Percentiles rank a stretch among this genome's conserved stretches.
Conservation (phyloP, 2,329 filamentous ascomycete species). For the Venturia nashicola region DNA sequence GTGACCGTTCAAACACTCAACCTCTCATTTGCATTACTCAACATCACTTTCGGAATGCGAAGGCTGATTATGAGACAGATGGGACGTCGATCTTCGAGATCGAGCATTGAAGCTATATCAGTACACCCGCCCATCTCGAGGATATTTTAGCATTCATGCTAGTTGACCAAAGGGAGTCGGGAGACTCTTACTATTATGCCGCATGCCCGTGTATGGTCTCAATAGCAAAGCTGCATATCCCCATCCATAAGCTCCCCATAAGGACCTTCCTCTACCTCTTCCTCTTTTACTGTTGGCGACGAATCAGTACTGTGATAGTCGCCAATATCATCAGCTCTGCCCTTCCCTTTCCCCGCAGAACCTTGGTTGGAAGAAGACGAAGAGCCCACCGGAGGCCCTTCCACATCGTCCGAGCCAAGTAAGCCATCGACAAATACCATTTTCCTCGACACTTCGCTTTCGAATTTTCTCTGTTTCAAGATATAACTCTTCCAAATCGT, state of each 20-base stretch:
- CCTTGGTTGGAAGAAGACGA: neutral
- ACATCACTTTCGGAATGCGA: too few relatives aligned
- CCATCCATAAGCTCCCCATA: neutral
- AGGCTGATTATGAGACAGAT: too few relatives aligned
- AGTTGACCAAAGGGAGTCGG: too few relatives aligned
- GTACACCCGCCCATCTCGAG: too few relatives aligned
- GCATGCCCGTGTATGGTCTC: too few relatives aligned
- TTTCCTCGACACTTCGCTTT: neutral
- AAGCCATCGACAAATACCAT: neutral
- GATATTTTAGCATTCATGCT: too few relatives aligned
- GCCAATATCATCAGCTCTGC: neutral
- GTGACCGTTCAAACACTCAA: too few relatives aligned
- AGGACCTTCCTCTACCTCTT: neutral
- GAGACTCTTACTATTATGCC: too few relatives aligned
- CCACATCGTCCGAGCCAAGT: neutral
- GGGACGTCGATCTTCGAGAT: too few relatives aligned
- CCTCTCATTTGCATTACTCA: too few relatives aligned
- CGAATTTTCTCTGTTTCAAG: neutral
- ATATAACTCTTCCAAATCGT: neutral
- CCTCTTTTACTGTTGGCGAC: neutral
- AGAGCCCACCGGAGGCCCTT: neutral
- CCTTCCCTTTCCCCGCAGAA: neutral
- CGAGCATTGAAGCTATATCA: too few relatives aligned
- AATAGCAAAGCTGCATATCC: neutral
- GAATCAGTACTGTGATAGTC: neutral